phyloP scores from a whole-genome alignment of 192 early-diverging fungal species.

The Rhizophagus sp. region DNA sequence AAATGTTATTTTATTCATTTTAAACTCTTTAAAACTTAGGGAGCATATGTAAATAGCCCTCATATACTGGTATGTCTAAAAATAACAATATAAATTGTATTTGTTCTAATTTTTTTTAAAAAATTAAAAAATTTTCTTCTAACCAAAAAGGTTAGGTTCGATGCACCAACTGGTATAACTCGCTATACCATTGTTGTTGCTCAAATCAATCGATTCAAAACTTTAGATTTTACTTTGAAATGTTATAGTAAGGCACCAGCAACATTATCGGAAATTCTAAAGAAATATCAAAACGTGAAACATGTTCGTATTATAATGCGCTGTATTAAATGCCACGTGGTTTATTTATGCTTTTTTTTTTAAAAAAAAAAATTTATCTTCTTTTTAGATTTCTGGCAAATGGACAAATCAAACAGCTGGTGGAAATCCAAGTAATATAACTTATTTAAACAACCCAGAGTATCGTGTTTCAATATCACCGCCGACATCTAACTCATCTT shows the following conservation, averaged over 20 bases:
- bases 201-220: slow-evolving; percentile 69
- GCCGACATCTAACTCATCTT: slow-evolving; percentile 29
- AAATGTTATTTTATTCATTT: background rate
- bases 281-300: slow-evolving; percentile 54
- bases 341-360: background rate
- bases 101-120: background rate
- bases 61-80: slow-evolving; percentile 67
- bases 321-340: background rate
- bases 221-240: slow-evolving; percentile 78
- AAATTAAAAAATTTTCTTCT: slow-evolving; percentile 8
- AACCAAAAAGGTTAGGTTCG: slow-evolving; percentile 57
- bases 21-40: slow-evolving; percentile 49
- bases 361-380: background rate
- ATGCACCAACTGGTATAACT: slow-evolving; percentile 54
- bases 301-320: slow-evolving; percentile 42
- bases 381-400: slow-evolving; percentile 52
- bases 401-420: slow-evolving; percentile 81
- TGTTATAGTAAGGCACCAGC: slow-evolving; percentile 68
- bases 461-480: slow-evolving; percentile 63
- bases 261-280: slow-evolving; percentile 61
- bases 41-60: slow-evolving; percentile 86
- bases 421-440: slow-evolving; percentile 68
- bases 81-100: slow-evolving; percentile 3
- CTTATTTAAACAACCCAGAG: slow-evolving; percentile 79
- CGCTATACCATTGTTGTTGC: slow-evolving; percentile 79